Base-by-base conservation (phyloP, 495 filamentous ascomycete genomes). In the Terfezia boudieri region DNA sequence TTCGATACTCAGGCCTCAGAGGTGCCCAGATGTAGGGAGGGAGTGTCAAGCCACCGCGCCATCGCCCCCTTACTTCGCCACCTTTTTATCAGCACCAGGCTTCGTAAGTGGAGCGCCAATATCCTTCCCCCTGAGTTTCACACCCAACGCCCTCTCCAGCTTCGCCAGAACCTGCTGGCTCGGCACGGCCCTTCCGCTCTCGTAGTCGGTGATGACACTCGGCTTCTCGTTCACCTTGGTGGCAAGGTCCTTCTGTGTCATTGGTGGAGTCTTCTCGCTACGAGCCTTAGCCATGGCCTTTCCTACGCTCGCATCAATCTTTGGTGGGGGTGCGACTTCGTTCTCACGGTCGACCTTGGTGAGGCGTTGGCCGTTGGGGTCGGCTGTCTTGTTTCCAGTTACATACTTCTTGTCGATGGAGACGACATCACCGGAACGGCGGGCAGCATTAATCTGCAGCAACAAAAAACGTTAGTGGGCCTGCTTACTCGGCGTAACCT, bases 311-410 rank as follows among this genome's bases (percentile, higher is more conserved):
- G 71, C 67, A 61, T 87, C 85, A 51, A 95, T 75, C 53, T 86
- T 94, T 69, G 87, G 88, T 61, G 86, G 86, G 72, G 93, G 93
- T 68, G 95, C 79, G 71, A 95, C 94, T 67, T 95, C 90, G 74
- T 96, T 92, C 68, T 79, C 77, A 61, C 90, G 90, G 76, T 96
- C 90, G 67, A 99, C 87, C 74, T 95, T 99, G 49, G 90, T 96
- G 53, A 96, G 75, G 65, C 83, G 86, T 70, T 99, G 90, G 64
- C 90, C 90, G 73, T 96, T 89, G 57, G 61, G 64, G 16, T 52
- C 52, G 36, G 57, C 60, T 22, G 51, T 35, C 46, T 58, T 53
- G 43, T 67, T 63, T 46, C 56, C 58, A 38, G 55, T 59, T 50
- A 56, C 64, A 32, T 66, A 66, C 63, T 95, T 96, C 82, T 99